Evolutionary conservation across 805 yeast species (phyloP).

Genomic region (Blastobotrys terrestris): DNA sequence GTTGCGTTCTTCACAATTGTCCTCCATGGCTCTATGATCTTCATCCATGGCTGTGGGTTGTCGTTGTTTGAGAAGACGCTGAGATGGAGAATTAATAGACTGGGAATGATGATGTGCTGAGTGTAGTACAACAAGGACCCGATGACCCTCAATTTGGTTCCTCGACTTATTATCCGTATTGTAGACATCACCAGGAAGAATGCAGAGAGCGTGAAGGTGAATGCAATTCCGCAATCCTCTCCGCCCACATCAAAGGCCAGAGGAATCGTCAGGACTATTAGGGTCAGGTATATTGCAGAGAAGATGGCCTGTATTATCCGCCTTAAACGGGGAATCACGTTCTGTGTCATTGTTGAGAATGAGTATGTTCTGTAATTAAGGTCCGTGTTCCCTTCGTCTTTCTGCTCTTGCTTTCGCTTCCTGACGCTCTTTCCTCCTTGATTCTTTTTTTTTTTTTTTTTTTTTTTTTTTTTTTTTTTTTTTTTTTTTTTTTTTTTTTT

Average conservation of each 20-base stretch:
- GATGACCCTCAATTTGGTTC: slow-evolving; percentile 32
- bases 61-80: slow-evolving; percentile 27
- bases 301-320: slow-evolving; percentile 14
- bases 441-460: no score
- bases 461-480: no score
- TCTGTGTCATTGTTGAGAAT: neutral
- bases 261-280: slow-evolving; percentile 79
- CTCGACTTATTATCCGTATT: slow-evolving; percentile 46
- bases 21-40: slow-evolving; percentile 61
- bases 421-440: neutral
- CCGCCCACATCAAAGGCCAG: slow-evolving; percentile 94
- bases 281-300: slow-evolving; percentile 47
- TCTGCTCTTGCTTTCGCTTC: no score
- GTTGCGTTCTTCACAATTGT: slow-evolving; percentile 70
- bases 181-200: slow-evolving; percentile 71
- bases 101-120: slow-evolving; percentile 80
- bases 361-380: neutral
- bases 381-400: neutral
- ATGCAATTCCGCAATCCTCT: slow-evolving; percentile 79
- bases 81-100: slow-evolving; percentile 56
- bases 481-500: no score
- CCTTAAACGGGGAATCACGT: neutral
- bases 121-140: slow-evolving; percentile 52
- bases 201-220: slow-evolving; percentile 63
- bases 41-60: slow-evolving; percentile 25